A percentile compares a stretch with the other conserved stretches of the same genome.
Conservation (phyloP, 805 yeast genomes). For the Metschnikowia picachoensis region DNA sequence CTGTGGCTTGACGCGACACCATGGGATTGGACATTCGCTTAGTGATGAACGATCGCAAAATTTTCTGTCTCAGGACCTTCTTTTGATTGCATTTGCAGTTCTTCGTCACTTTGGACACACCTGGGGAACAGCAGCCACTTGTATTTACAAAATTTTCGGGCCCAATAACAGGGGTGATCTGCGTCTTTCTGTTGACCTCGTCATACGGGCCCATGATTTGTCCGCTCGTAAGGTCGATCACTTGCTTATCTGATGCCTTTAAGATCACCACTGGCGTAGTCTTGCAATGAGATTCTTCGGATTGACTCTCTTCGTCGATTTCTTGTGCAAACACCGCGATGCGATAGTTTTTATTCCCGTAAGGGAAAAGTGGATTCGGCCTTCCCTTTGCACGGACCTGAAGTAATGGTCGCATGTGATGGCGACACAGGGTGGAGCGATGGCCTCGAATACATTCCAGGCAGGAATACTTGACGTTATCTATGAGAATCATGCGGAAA, state of each 20-base stretch:
- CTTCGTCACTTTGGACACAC: conserved; percentile 19
- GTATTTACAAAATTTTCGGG: conserved; percentile 33
- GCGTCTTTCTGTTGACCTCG: conserved; percentile 1
- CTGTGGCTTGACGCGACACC: too few relatives aligned
- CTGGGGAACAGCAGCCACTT: conserved; percentile 30
- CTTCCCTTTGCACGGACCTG: conserved; percentile 90
- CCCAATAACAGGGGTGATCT: conserved; percentile 6
- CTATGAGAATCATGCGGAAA: conserved; percentile 66
- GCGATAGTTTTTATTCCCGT: conserved; percentile 47
- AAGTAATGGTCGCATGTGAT: conserved; percentile 71
- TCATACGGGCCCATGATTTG: conserved; percentile 39
- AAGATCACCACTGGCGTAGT: conserved; percentile 29
- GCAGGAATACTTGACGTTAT: conserved; percentile 79
- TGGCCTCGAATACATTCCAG: conserved; percentile 90
- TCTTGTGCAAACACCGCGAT: conserved; percentile 57
- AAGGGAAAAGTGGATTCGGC: conserved; percentile 55
- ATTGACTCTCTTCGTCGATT: conserved; percentile 13
- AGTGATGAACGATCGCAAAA: conserved; percentile 30
- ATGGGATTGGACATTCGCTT: conserved; percentile 17
- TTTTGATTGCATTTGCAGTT: conserved; percentile 31
- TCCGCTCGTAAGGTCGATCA: conserved; percentile 35
- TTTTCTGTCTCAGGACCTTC: conserved; percentile 33
- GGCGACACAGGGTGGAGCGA: conserved; percentile 82
- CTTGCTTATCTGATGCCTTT: conserved; percentile 37
- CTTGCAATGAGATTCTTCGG: conserved; percentile 8